phyloP scores from a whole-genome alignment of 768 basidiomycete species.

The Podaxis sp. region DNA sequence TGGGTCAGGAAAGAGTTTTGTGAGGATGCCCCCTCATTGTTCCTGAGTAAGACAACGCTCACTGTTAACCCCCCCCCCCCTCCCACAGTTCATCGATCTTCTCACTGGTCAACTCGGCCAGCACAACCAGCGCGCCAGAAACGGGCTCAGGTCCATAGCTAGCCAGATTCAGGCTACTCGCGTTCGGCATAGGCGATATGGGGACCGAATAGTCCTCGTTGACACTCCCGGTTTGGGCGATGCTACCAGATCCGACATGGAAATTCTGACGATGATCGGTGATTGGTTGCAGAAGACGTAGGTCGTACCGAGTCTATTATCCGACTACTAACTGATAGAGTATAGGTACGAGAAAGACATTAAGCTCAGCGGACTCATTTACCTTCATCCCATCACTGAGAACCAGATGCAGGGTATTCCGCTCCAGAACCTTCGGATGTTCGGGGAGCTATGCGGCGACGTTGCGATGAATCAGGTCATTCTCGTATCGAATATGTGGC shows the following conservation, averaged over 20 bases:
- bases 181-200: slow-evolving; percentile 20
- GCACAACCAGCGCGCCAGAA: slow-evolving; percentile 14
- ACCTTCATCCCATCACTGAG: slow-evolving; percentile 19
- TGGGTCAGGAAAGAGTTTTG: slow-evolving; percentile 26
- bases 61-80: too few species aligned
- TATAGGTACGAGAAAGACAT: slow-evolving; percentile 16
- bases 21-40: too few species aligned
- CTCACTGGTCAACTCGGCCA: slow-evolving; percentile 14
- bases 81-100: slow-evolving; percentile 30
- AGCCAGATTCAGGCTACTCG: slow-evolving; percentile 31
- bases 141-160: slow-evolving; percentile 36
- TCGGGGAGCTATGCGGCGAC: slow-evolving; percentile 19
- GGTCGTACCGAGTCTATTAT: too few species aligned
- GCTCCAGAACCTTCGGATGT: slow-evolving; percentile 14
- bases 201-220: slow-evolving; percentile 32
- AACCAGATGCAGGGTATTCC: slow-evolving; percentile 18
- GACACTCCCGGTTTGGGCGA: slow-evolving; percentile 39
- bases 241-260: slow-evolving; percentile 24
- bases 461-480: slow-evolving; percentile 16
- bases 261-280: slow-evolving; percentile 15
- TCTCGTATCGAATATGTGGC: slow-evolving; percentile 21
- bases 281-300: slow-evolving; percentile 18
- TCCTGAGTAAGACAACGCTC: not conserved
- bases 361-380: slow-evolving; percentile 16
- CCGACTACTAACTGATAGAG: too few species aligned